These are phyloP conservation scores for Haberlea rhodopensis DNA, from an alignment of 257 asterid species.

Conservation along the genomic window DNA sequence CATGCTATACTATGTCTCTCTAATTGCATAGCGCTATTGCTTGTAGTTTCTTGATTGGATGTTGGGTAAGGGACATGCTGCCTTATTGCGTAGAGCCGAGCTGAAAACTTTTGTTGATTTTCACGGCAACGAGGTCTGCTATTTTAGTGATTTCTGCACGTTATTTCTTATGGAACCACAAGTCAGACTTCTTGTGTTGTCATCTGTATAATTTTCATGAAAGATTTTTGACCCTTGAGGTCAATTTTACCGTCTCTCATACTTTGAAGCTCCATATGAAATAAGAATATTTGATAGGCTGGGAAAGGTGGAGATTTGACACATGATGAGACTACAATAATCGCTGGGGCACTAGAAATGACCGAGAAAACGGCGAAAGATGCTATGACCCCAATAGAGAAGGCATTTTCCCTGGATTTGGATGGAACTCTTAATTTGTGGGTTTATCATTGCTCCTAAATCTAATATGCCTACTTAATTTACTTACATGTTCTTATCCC, in stretches of 20 bases:
- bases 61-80: slow-evolving; percentile 98
- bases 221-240: slow-evolving; percentile 4
- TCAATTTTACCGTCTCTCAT: slow-evolving; percentile 3
- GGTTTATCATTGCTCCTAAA: slow-evolving; percentile 36
- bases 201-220: neutral
- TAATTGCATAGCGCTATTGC: slow-evolving; percentile 14
- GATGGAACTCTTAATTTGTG: slow-evolving; percentile 89
- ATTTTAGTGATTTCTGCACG: neutral
- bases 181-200: neutral
- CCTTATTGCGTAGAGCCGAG: slow-evolving; percentile 90
- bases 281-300: slow-evolving; percentile 48
- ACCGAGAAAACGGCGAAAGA: slow-evolving; percentile 93
- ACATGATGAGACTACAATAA: slow-evolving; percentile 95
- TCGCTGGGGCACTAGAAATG: slow-evolving; percentile 91
- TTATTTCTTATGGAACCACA: neutral
- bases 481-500: slow-evolving; percentile 6
- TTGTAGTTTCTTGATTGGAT: slow-evolving; percentile 89
- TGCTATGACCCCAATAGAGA: slow-evolving; percentile 93
- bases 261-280: slow-evolving; percentile 18
- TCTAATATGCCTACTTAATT: slow-evolving; percentile 13
- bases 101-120: slow-evolving; percentile 96
- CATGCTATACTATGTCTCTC: neutral
- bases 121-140: slow-evolving; percentile 88
- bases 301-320: slow-evolving; percentile 99
- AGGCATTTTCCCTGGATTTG: slow-evolving; percentile 95